A percentile compares a stretch with the other conserved stretches of the same genome.
phyloP scores from a whole-genome alignment of 805 yeast genomes.

The Metschnikowia matae region DNA sequence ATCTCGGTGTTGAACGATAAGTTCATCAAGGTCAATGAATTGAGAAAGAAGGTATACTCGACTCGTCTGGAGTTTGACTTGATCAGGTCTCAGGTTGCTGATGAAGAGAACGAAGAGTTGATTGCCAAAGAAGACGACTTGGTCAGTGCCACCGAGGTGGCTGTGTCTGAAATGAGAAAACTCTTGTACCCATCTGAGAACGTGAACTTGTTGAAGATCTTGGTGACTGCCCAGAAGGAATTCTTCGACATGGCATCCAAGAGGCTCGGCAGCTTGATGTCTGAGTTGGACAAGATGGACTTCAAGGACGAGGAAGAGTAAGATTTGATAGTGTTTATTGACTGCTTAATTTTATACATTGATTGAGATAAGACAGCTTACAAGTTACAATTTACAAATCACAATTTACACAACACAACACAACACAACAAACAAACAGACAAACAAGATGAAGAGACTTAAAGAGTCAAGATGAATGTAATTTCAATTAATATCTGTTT shows the following conservation, averaged over 20 bases:
- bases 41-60: conserved; percentile 65
- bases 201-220: conserved; percentile 59
- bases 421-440: no score
- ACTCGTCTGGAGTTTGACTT: conserved; percentile 70
- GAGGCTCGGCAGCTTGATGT: conserved; percentile 29
- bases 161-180: conserved; percentile 75
- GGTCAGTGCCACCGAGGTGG: conserved; percentile 71
- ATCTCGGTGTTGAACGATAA: conserved; percentile 50
- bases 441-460: no score
- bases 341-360: background rate
- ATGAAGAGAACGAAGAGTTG: conserved; percentile 49
- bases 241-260: conserved; percentile 42
- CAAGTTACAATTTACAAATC: no score
- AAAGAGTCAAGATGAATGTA: no score
- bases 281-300: conserved; percentile 32
- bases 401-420: no score
- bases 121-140: conserved; percentile 70
- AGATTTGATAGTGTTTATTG: background rate
- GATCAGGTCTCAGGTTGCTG: conserved; percentile 50
- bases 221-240: conserved; percentile 65
- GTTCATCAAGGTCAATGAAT: conserved; percentile 55
- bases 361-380: background rate
- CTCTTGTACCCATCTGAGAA: conserved; percentile 65
- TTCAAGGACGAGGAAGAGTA: conserved; percentile 32
- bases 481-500: no score